phyloP scores from a whole-genome alignment of 192 early-diverging fungal species.

The Backusella westeae region DNA sequence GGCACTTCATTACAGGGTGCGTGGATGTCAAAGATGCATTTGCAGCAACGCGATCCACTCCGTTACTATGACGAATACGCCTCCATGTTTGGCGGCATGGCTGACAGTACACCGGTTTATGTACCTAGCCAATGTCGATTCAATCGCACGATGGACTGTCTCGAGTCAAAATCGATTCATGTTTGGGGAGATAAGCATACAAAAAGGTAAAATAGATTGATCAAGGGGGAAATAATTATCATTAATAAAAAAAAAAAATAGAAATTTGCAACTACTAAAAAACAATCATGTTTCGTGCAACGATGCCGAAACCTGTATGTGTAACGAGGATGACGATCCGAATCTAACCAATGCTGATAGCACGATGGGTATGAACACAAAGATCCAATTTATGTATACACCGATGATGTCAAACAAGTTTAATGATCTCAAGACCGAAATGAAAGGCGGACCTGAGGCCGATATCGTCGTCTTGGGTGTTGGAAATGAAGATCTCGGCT shows the following conservation, averaged over 20 bases:
- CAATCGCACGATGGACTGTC: background rate
- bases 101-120: background rate
- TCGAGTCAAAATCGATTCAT: slow-evolving; percentile 20
- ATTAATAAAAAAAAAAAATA: background rate
- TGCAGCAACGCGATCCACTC: background rate
- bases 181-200: slow-evolving; percentile 30
- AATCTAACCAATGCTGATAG: background rate
- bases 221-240: background rate
- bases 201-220: slow-evolving; percentile 12
- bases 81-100: background rate
- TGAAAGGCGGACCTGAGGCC: background rate
- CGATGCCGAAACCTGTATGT: slow-evolving; percentile 12
- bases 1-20: background rate
- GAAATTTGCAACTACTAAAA: slow-evolving; percentile 7
- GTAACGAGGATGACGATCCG: slow-evolving; percentile 20
- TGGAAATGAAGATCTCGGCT: slow-evolving; percentile 22
- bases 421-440: background rate
- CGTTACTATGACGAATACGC: slow-evolving; percentile 8
- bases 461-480: slow-evolving; percentile 25
- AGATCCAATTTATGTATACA: background rate
- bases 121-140: slow-evolving; percentile 4
- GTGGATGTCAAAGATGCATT: slow-evolving; percentile 8
- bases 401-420: background rate
- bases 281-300: background rate
- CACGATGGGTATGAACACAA: background rate